phyloP scores from a whole-genome alignment of 129 eudicot genomes.

The Mikania micrantha region DNA sequence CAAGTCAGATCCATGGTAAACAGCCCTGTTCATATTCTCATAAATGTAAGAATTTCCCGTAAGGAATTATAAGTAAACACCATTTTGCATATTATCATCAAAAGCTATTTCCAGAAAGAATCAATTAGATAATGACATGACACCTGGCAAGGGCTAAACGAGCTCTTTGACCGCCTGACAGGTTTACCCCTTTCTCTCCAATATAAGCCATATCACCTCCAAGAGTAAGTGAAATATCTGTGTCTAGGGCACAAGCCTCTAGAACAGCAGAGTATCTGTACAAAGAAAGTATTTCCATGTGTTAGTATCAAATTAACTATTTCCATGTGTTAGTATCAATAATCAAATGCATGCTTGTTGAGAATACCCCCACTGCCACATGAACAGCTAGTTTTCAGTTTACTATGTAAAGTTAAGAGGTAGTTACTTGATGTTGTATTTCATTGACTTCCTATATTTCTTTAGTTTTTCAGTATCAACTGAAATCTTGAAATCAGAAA shows the following conservation, averaged over 20 bases:
- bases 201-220: constrained; percentile 92
- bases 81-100: constrained; percentile 1
- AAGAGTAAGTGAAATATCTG: constrained; percentile 70
- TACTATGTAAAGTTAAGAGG: background rate
- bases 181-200: constrained; percentile 85
- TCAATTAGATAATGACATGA: constrained; percentile 6
- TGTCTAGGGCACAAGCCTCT: constrained; percentile 72
- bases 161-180: constrained; percentile 96
- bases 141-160: constrained; percentile 97
- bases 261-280: constrained; percentile 63
- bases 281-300: constrained; percentile 5
- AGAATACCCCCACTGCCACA: background rate
- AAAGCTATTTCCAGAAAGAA: background rate
- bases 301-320: background rate
- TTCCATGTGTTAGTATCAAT: background rate
- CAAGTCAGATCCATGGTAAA: constrained; percentile 61
- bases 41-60: background rate
- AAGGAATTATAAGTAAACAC: background rate
- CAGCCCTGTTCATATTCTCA: constrained; percentile 59
- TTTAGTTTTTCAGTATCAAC: background rate
- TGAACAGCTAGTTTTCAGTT: background rate
- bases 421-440: background rate
- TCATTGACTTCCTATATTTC: background rate
- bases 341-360: constrained; percentile 6
- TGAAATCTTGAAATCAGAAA: no score